Base-by-base conservation (phyloP, 2,329 filamentous ascomycete genomes). In the Sporothrix euskadiensis region DNA sequence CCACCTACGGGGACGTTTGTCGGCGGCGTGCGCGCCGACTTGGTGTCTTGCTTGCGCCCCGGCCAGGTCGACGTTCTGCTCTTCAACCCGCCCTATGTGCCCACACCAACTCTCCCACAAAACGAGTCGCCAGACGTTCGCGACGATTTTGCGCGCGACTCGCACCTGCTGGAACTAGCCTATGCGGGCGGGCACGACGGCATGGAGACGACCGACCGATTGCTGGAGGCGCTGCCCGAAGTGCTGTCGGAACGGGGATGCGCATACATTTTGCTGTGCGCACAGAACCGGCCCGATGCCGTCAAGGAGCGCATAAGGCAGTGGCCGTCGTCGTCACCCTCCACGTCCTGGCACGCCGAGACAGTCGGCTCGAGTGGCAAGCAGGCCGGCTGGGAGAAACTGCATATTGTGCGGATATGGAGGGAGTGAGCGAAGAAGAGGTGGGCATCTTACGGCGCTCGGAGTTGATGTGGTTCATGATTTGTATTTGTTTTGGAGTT, bases 41-140 rank as follows among this genome's bases (percentile, higher is more conserved):
- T 99, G 0, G 85, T 87, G 4, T 81, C 87, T 2, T 84, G 90
- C 0, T 83, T 97, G 56, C 86, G 87, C 8, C 79, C 83, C 0
- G 84, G 85, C 2, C 82, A 83, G 54, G 87, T 97, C 5, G 96
- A 99, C 80, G 87, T 99, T 12, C 86, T 99, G 75, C 87, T 99
- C 39, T 99, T 98, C 86, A 99, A 99, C 80, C 96, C 96, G 71
- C 96, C 96, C 0, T 99, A 99, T 80, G 96, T 99, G 16, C 96
- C 96, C 1, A 97, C 94, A 2, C 87, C 91, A 35, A 88, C 90
- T 56, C 83, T 97, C 74, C 94, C 95, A 0, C 80, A 82, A 32
- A 81, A 87, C 26, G 56, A 52, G 56, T 26, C 39, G 2, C 7
- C n/a, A 49, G 3, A 12, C 61, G 68, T 41, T 12, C 3, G 5